phyloP scores from a whole-genome alignment of 805 yeast genomes.

The Phaffomyces antillensis region DNA sequence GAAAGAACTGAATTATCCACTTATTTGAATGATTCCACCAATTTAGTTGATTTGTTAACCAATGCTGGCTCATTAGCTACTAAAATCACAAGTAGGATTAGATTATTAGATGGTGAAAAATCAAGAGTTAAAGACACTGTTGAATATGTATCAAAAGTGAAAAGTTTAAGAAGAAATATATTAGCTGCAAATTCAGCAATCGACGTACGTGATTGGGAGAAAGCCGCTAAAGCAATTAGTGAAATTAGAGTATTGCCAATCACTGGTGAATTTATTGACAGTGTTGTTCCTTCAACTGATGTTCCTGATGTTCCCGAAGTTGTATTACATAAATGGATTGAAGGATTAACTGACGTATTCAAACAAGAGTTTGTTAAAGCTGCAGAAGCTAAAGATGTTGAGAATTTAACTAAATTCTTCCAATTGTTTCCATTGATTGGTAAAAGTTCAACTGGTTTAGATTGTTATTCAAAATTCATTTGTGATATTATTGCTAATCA shows the following conservation, averaged over 20 bases:
- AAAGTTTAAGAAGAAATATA: conserved; percentile 58
- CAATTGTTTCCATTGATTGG: conserved; percentile 84
- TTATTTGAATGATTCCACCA: conserved; percentile 49
- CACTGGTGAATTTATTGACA: conserved; percentile 64
- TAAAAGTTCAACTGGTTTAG: conserved; percentile 61
- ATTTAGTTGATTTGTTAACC: conserved; percentile 45
- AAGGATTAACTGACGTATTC: conserved; percentile 50
- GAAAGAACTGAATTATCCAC: conserved; percentile 57
- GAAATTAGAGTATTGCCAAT: conserved; percentile 51
- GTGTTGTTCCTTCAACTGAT: conserved; percentile 79
- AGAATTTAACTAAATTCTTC: conserved; percentile 68
- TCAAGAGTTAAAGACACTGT: conserved; percentile 54
- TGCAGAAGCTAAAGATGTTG: conserved; percentile 57
- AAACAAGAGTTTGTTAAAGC: conserved; percentile 61
- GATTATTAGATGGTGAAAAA: conserved; percentile 64
- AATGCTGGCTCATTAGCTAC: conserved; percentile 60
- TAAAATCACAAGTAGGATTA: conserved; percentile 61
- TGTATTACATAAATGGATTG: conserved; percentile 51
- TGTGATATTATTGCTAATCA: conserved; percentile 79
- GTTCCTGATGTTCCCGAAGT: conserved; percentile 71
- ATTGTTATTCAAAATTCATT: conserved; percentile 78
- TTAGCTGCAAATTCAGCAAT: conserved; percentile 63
- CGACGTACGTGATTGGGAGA: conserved; percentile 59
- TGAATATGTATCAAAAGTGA: conserved; percentile 57
- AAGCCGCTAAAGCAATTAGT: conserved; percentile 67